Conservation (phyloP, 495 filamentous ascomycete species). For the Darksidea phi region DNA sequence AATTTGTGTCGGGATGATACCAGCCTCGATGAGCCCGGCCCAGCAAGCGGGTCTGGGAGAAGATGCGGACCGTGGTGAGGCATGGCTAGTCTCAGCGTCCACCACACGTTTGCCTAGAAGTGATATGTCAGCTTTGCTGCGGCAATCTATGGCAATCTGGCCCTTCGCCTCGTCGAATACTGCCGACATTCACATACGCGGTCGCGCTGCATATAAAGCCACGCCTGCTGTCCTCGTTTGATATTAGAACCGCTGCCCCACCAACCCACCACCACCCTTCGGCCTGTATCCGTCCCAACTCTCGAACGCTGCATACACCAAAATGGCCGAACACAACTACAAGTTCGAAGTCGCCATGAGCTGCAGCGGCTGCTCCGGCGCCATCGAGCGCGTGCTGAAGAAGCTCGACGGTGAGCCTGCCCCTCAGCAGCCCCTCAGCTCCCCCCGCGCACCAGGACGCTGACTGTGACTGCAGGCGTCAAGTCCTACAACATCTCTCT, state of each 20-base stretch:
- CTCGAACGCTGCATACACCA: slow-evolving; percentile 18
- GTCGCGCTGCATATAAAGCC: not conserved
- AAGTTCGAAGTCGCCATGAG: slow-evolving; percentile 69
- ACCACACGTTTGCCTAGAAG: not conserved
- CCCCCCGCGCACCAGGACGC: not conserved
- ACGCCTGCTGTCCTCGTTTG: not conserved
- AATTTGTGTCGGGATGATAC: too few species aligned
- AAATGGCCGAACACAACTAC: slow-evolving; percentile 65
- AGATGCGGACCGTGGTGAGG: slow-evolving; percentile 11
- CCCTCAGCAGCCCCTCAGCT: not conserved
- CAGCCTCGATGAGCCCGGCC: too few species aligned
- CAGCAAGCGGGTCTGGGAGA: too few species aligned
- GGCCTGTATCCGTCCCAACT: not conserved
- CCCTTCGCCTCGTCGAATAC: too few species aligned
- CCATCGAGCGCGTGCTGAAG: slow-evolving; percentile 88
- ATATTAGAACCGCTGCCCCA: not conserved
- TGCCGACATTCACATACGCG: not conserved
- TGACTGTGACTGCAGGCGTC: slow-evolving; percentile 59
- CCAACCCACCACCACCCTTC: slow-evolving; percentile 3
- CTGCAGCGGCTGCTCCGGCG: slow-evolving; percentile 69
- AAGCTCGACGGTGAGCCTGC: slow-evolving; percentile 74
- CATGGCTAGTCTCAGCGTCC: slow-evolving; percentile 11
- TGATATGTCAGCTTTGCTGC: slow-evolving; percentile 29
- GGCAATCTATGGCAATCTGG: slow-evolving; percentile 34
- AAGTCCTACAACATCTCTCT: slow-evolving; percentile 83